Conservation (phyloP, 2,329 filamentous ascomycete species). For the Nigrospora osmanthi region DNA sequence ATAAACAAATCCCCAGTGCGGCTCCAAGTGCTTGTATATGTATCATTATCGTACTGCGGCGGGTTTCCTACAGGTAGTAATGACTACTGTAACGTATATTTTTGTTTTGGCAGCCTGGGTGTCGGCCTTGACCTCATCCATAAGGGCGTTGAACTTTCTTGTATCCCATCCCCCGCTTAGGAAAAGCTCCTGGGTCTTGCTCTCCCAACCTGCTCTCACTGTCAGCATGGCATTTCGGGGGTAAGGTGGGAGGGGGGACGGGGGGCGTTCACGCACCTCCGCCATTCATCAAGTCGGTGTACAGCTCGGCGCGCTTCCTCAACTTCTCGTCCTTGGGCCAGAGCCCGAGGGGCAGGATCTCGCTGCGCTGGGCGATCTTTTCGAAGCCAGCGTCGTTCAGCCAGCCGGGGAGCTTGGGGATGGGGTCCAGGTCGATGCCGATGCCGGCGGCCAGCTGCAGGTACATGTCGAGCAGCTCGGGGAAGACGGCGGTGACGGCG, state of each 20-base stretch:
- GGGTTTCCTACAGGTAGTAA: not conserved
- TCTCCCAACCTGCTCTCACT: not conserved
- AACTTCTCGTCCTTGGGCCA: slow-evolving; percentile 31
- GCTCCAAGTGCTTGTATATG: too few relatives aligned
- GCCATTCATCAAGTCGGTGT: slow-evolving; percentile 24
- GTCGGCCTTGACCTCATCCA: not conserved
- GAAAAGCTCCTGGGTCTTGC: not conserved
- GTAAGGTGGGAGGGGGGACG: not conserved
- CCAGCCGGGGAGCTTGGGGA: slow-evolving; percentile 23
- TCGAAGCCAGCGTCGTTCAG: slow-evolving; percentile 31
- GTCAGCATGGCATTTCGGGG: not conserved
- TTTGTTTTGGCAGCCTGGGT: not conserved
- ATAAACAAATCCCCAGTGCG: too few relatives aligned
- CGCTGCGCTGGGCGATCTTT: slow-evolving; percentile 27
- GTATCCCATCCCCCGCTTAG: not conserved
- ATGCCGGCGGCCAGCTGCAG: slow-evolving; percentile 15
- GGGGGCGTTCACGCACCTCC: slow-evolving; percentile 19
- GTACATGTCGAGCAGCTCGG: slow-evolving; percentile 25
- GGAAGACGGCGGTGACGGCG: slow-evolving; percentile 20
- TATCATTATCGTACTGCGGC: not conserved
- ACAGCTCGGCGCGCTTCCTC: slow-evolving; percentile 25
- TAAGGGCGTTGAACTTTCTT: not conserved
- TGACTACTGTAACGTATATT: not conserved
- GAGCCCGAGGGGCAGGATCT: slow-evolving; percentile 31
- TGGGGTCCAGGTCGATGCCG: slow-evolving; percentile 31